Conservation (phyloP, 2,329 filamentous ascomycete genomes). For the Kalaharituber pfeilii region DNA sequence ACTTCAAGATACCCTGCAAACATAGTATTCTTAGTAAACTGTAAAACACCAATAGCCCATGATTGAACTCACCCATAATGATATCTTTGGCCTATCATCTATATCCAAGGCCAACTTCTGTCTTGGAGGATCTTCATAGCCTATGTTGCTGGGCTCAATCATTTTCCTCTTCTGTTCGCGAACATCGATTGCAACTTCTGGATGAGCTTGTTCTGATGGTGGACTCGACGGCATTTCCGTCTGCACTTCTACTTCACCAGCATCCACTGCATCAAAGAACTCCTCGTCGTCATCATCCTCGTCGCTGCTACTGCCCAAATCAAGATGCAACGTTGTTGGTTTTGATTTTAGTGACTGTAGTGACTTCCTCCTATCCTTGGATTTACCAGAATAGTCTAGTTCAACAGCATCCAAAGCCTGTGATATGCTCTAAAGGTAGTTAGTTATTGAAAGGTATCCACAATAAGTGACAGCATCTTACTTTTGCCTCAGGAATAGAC, state of each 20-base stretch:
- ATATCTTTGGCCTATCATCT: constrained; percentile 84
- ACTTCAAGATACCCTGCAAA: constrained; percentile 75
- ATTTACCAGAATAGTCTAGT: constrained; percentile 1
- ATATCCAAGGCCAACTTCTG: constrained; percentile 70
- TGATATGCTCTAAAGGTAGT: background rate
- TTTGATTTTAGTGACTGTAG: background rate
- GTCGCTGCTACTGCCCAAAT: constrained; percentile 30
- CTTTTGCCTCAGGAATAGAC: too few species aligned
- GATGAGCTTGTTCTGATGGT: constrained; percentile 24
- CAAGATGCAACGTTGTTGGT: constrained; percentile 4
- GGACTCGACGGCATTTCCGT: constrained; percentile 40
- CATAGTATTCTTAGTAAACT: constrained; percentile 5
- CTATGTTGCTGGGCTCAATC: constrained; percentile 61
- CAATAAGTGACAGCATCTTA: background rate
- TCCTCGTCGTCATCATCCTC: constrained; percentile 73
- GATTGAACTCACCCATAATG: constrained; percentile 61
- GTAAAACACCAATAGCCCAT: constrained; percentile 19
- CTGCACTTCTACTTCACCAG: constrained; percentile 70
- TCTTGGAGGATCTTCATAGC: constrained; percentile 79
- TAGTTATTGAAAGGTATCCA: background rate
- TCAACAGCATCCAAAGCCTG: background rate
- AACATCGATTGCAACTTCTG: constrained; percentile 27
- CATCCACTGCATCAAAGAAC: constrained; percentile 93
- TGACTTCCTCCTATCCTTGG: constrained; percentile 26
- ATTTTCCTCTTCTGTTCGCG: constrained; percentile 39